Percentiles rank a stretch among this genome's conserved stretches.
phyloP scores from a whole-genome alignment of 1,284 basidiomycete species.

The Boletus semigastroideus region DNA sequence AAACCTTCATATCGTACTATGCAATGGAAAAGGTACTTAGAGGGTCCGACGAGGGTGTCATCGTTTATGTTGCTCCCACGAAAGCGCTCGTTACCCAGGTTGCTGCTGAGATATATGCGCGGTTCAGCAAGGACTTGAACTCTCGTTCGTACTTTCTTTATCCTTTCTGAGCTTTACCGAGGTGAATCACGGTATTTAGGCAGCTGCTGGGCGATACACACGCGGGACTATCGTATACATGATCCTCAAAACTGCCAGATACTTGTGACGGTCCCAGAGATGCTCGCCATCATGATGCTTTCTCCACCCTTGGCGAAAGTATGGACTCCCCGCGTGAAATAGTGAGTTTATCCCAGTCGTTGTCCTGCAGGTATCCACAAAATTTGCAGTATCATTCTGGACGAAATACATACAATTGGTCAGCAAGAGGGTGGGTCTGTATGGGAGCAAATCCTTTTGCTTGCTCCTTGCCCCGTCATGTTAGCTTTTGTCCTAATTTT shows the following conservation, averaged over 20 bases:
- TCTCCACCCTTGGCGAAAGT: constrained; percentile 58
- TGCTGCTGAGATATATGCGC: constrained; percentile 67
- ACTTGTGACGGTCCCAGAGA: constrained; percentile 68
- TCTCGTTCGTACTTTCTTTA: constrained; percentile 38
- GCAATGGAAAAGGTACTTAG: constrained; percentile 70
- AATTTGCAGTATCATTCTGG: constrained; percentile 57
- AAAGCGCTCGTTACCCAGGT: constrained; percentile 71
- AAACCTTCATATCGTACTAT: constrained; percentile 75
- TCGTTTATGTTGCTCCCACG: constrained; percentile 75
- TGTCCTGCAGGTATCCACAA: background rate
- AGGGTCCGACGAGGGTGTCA: constrained; percentile 58
- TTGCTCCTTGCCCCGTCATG: constrained; percentile 70
- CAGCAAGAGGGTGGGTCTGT: constrained; percentile 66
- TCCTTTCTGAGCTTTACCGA: background rate
- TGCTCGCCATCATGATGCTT: constrained; percentile 65
- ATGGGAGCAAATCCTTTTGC: constrained; percentile 68
- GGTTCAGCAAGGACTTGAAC: constrained; percentile 60
- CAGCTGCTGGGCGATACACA: constrained; percentile 66
- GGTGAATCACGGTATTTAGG: constrained; percentile 33
- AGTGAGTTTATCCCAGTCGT: constrained; percentile 35
- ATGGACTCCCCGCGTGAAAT: constrained; percentile 64
- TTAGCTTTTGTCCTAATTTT: constrained; percentile 35
- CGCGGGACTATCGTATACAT: constrained; percentile 63
- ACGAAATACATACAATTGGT: constrained; percentile 73
- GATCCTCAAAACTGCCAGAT: constrained; percentile 69